Evolutionary conservation across 805 yeast species (phyloP).

Genomic region (Isabelozyma heimii): DNA sequence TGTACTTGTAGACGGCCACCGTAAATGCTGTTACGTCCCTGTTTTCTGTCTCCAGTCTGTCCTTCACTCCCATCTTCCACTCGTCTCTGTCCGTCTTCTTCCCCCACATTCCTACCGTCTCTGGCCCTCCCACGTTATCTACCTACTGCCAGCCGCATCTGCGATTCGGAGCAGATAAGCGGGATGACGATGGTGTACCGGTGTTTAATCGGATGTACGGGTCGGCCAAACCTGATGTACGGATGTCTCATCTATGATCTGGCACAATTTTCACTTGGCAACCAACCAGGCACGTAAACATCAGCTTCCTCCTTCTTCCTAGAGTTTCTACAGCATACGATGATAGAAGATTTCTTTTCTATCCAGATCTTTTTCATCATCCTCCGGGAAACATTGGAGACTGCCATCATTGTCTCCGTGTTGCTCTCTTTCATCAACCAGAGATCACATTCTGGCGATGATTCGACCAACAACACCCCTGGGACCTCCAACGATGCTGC

Average conservation of each 20-base stretch:
- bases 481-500: neutral
- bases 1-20: too few species aligned
- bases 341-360: slow-evolving; percentile 50
- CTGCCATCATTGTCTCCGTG: slow-evolving; percentile 70
- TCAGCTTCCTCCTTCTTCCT: neutral
- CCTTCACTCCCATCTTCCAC: too few species aligned
- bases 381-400: slow-evolving; percentile 69
- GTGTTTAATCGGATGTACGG: neutral
- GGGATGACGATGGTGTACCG: neutral
- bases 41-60: too few species aligned
- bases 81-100: too few species aligned
- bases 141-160: too few species aligned
- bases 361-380: slow-evolving; percentile 76
- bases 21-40: too few species aligned
- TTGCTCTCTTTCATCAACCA: slow-evolving; percentile 72
- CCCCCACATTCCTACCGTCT: too few species aligned
- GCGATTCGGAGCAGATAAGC: neutral
- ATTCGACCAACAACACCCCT: neutral
- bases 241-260: neutral
- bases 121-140: too few species aligned
- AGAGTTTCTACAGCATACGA: neutral
- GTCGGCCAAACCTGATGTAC: neutral
- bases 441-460: slow-evolving; percentile 22
- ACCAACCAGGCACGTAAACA: neutral
- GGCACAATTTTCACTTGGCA: neutral